Base-by-base conservation (phyloP, 2,329 filamentous ascomycete species). In the Curvularia verruculosa region DNA sequence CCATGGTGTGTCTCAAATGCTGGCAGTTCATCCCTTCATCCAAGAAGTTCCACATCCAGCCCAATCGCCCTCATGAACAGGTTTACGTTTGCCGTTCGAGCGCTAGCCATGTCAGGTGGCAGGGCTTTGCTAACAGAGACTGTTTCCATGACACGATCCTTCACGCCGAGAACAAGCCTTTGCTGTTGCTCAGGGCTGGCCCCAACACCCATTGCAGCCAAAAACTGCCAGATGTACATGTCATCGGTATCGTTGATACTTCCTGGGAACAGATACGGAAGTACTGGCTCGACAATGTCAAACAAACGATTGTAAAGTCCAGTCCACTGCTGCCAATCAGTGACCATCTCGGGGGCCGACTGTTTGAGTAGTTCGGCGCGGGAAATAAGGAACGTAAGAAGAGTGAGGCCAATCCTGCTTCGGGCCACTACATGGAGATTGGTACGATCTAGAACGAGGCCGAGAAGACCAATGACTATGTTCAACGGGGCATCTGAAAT, bases 11-110 rank as follows among this genome's bases (percentile, higher is more conserved):
- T 37, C 28, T 49, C 50, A 44, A 59, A 43, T 28, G 21, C 36
- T 39, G 41, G 19, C 41, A 12, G 5, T 52, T 15, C 5, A 19
- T n/a, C 10, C n/a, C 31, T 58, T 81, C 79, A 87, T 66, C 84
- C 84, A 62, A 89, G 81, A 67, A 88, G 76, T 64, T 97, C 95
- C 49, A 99, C 95, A 80, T 99, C 95, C 74, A 99, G 84, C n/a
- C 95, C 95, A 77, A 99, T 97, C 54, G 94, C 95, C 71, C 92
- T 89, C 93, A 99, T 97, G 77, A 99, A 99, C 54, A 99, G 81
- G 75, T 99, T 99, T 66, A 99, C 95, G 72, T 96, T 96, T 56
- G 89, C 89, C 56, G 96, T 82, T 58, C 94, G 88, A 73, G 91
- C 88, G 58, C 87, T 87, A 12, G 90, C 88, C 87, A 98, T 91